A percentile compares a stretch with the other conserved stretches of the same genome.
Conservation (phyloP, 192 early-diverging fungal species). For the Linnemannia elongata region DNA sequence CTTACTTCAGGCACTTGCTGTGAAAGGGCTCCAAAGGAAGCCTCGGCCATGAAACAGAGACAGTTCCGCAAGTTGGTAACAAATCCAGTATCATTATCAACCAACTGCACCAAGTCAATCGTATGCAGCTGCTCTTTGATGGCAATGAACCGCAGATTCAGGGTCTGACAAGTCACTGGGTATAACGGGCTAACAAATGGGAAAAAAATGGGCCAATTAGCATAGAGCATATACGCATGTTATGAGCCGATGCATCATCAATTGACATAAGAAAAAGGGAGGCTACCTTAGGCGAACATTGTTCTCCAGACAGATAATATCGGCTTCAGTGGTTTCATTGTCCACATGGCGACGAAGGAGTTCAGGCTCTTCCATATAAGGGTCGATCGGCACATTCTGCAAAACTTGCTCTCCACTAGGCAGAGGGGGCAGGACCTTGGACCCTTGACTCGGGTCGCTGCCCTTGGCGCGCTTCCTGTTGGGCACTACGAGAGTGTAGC, state of each 20-base stretch:
- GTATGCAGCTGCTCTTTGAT: constrained; percentile 70
- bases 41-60: constrained; percentile 57
- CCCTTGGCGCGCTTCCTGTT: constrained; percentile 66
- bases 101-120: constrained; percentile 68
- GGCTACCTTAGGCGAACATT: constrained; percentile 69
- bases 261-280: neutral
- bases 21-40: constrained; percentile 51
- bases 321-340: constrained; percentile 70
- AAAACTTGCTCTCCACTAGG: constrained; percentile 51
- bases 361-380: constrained; percentile 71
- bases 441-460: constrained; percentile 54
- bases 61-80: constrained; percentile 69
- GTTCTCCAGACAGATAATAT: constrained; percentile 71
- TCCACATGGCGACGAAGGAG: constrained; percentile 68
- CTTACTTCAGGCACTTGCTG: constrained; percentile 44
- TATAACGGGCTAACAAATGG: constrained; percentile 59
- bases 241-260: too few relatives aligned
- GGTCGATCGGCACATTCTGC: constrained; percentile 63
- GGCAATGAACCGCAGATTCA: constrained; percentile 70
- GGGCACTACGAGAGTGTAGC: constrained; percentile 68
- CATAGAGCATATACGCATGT: neutral
- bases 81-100: constrained; percentile 74
- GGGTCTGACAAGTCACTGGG: constrained; percentile 68
- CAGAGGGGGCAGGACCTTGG: constrained; percentile 56
- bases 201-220: neutral